Conservation (phyloP, 306 rosid genomes). For the Pyrus pyrifolia region DNA sequence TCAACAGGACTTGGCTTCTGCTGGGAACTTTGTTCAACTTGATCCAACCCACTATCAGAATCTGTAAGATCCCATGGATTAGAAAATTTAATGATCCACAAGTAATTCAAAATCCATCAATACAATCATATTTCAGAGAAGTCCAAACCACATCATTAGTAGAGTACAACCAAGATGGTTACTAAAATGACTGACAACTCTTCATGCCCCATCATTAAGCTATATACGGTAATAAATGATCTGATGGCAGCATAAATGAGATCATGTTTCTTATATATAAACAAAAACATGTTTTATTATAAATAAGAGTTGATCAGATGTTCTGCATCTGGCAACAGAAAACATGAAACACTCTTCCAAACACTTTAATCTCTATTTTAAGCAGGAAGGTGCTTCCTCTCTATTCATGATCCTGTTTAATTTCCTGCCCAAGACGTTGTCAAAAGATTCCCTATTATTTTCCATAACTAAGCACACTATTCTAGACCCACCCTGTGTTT, state of each 20-base stretch:
- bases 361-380: background rate
- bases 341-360: background rate
- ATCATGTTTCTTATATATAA: background rate
- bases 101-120: background rate
- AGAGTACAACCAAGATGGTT: background rate
- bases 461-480: background rate
- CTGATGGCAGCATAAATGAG: background rate
- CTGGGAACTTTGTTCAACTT: constrained; percentile 57
- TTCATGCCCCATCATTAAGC: background rate
- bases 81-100: background rate
- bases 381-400: background rate
- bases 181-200: background rate
- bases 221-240: background rate
- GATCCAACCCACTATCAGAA: constrained; percentile 62
- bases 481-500: background rate
- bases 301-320: background rate
- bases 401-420: background rate
- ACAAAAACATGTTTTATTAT: no score
- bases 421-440: background rate
- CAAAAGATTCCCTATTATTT: background rate
- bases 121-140: background rate
- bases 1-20: constrained; percentile 53
- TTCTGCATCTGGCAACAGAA: background rate
- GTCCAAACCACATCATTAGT: background rate
- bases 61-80: constrained; percentile 26